Evolutionary conservation across 108 stramenopile species (phyloP).

Genomic region (Mediolabrus comicus): DNA sequence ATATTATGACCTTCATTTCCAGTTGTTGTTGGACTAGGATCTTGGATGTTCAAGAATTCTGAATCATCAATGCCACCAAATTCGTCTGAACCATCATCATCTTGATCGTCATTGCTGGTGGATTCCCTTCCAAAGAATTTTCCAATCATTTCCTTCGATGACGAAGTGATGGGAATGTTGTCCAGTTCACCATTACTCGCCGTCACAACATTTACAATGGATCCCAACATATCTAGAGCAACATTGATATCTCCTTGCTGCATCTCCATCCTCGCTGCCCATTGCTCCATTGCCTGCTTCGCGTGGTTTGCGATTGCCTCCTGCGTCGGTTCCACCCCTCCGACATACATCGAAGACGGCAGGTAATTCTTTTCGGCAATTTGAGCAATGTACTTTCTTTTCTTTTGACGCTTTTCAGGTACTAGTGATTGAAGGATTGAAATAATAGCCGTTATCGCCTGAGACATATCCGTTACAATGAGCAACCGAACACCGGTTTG

Average conservation of each 20-base stretch:
- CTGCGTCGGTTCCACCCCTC: slow-evolving; percentile 19
- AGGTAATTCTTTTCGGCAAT: slow-evolving; percentile 37
- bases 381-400: slow-evolving; percentile 38
- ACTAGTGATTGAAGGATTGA: slow-evolving; percentile 40
- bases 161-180: slow-evolving; percentile 46
- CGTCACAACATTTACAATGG: slow-evolving; percentile 39
- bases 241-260: slow-evolving; percentile 54
- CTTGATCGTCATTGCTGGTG: neutral
- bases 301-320: slow-evolving; percentile 40
- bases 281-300: slow-evolving; percentile 32
- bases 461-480: slow-evolving; percentile 29
- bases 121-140: slow-evolving; percentile 20
- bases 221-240: slow-evolving; percentile 44
- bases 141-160: slow-evolving; percentile 37
- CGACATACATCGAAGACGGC: neutral
- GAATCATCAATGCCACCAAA: slow-evolving; percentile 24
- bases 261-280: slow-evolving; percentile 49
- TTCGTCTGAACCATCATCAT: neutral
- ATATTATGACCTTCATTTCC: neutral
- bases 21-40: slow-evolving; percentile 1
- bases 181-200: slow-evolving; percentile 32
- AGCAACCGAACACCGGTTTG: slow-evolving; percentile 15
- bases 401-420: slow-evolving; percentile 47
- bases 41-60: slow-evolving; percentile 11
- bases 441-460: slow-evolving; percentile 28